Conservation (phyloP, 75 land plant genomes). For the Cryptomeria japonica region DNA sequence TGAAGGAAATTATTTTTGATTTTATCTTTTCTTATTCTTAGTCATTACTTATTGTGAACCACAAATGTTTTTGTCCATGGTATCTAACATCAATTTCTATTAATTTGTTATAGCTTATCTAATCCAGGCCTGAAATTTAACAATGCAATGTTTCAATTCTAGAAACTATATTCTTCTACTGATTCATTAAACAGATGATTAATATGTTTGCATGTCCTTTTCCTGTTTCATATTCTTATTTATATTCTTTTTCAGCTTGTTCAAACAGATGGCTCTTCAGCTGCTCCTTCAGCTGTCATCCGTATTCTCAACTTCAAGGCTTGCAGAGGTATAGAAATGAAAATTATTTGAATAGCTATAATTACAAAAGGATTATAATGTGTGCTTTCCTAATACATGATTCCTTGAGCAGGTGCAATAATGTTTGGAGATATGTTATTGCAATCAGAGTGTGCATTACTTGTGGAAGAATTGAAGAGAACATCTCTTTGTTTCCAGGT, state of each 20-base stretch:
- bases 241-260: constrained; percentile 52
- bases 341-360: neutral
- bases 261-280: constrained; percentile 94
- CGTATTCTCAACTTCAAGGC: constrained; percentile 85
- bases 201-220: neutral
- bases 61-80: neutral
- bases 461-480: constrained; percentile 75
- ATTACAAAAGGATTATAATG: neutral
- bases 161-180: neutral
- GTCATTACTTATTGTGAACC: neutral
- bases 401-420: constrained; percentile 76
- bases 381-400: neutral
- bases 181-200: neutral
- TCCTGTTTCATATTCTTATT: neutral
- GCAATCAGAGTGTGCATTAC: constrained; percentile 83
- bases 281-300: constrained; percentile 84
- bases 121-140: neutral
- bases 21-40: neutral
- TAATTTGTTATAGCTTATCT: neutral
- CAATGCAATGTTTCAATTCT: neutral
- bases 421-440: constrained; percentile 96
- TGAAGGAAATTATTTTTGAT: neutral
- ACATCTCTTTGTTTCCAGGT: constrained; percentile 97
- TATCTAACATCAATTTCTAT: neutral
- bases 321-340: constrained; percentile 75